Evolutionary conservation across 768 basidiomycete genomes (phyloP), one percentile per base, ranked within the genome.

Genomic region (Tubosaeta sp.): DNA sequence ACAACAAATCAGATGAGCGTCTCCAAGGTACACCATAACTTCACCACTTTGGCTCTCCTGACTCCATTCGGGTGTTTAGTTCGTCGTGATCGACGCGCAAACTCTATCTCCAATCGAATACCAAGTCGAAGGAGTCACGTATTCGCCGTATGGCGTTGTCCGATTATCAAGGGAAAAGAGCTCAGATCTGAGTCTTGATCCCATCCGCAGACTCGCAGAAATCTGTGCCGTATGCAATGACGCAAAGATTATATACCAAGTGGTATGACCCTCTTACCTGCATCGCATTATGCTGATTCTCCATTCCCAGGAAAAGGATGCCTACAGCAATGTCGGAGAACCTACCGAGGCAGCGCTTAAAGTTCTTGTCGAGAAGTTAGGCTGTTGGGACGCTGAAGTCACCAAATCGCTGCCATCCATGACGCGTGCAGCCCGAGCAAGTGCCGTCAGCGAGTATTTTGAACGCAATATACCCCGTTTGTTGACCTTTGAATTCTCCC

Each of bases 1-100:
- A 96, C 94, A 10, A 96, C 93, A 13, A 96, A 92, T 70, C 95
- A 98, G 67, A 98, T 98, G 95, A 90, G 91, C 60, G 90, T 97
- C 21, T 87, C 90, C 29, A 81, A 76, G 70, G 86, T 90, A 68
- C 4, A 19, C 70, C 32, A 41, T 27, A 34, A 21, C 1, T 8
- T 25, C 3, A 4, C 31, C 39, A 34, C 31, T 45, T 19, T 49
- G 46, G 41, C 34, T 52, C 50, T 27, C 32, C 49, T 55, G 30
- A 49, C 59, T 18, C 52, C 27, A 51, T 44, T 48, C 22, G n/a
- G 12, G 2, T 22, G 16, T 13, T 25, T 48, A 94, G 86, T 96
- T 97, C 74, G 68, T 87, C 39, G 78, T 90, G 29, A 74, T 93
- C 43, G 81, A 87, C 54, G 73, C 74, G 22, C 69, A 69, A 51